phyloP scores from a whole-genome alignment of 1,139 yeast species.

The Sugiyamaella japonica region DNA sequence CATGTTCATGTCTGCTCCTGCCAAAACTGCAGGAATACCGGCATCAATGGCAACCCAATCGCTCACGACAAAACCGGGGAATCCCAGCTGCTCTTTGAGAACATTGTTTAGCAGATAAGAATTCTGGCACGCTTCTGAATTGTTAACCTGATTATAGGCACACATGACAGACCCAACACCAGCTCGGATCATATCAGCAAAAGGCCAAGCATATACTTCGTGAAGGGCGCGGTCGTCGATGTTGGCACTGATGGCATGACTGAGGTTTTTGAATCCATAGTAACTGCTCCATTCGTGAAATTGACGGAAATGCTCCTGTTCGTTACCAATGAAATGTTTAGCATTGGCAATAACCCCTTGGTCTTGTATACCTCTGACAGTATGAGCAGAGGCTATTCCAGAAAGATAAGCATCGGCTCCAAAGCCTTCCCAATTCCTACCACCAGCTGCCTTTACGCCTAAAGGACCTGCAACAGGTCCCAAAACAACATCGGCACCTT shows the following conservation, averaged over 20 bases:
- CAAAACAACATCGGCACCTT: conserved; percentile 59
- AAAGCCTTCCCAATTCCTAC: conserved; percentile 67
- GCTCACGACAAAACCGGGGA: conserved; percentile 64
- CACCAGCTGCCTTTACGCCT: conserved; percentile 62
- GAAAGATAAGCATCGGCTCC: conserved; percentile 64
- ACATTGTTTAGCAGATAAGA: conserved; percentile 55
- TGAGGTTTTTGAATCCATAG: conserved; percentile 22
- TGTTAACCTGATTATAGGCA: conserved; percentile 59
- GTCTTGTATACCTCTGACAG: conserved; percentile 60
- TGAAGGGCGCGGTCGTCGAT: conserved; percentile 65
- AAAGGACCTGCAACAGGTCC: conserved; percentile 66
- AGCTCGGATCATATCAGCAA: conserved; percentile 60
- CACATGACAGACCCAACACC: conserved; percentile 66
- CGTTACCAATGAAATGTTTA: conserved; percentile 59
- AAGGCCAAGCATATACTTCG: conserved; percentile 65
- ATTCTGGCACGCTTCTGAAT: conserved; percentile 61
- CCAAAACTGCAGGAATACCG: conserved; percentile 58
- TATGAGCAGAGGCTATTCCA: conserved; percentile 55
- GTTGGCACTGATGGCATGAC: conserved; percentile 42
- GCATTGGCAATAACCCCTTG: conserved; percentile 58
- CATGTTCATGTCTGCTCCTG: conserved; percentile 69
- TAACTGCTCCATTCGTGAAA: conserved; percentile 52
- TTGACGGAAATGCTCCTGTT: conserved; percentile 66
- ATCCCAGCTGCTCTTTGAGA: conserved; percentile 62
- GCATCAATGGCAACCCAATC: conserved; percentile 63